Percentiles rank a stretch among this genome's conserved stretches.
phyloP scores from a whole-genome alignment of 169 alveolate species.

The Neospora caninum region DNA sequence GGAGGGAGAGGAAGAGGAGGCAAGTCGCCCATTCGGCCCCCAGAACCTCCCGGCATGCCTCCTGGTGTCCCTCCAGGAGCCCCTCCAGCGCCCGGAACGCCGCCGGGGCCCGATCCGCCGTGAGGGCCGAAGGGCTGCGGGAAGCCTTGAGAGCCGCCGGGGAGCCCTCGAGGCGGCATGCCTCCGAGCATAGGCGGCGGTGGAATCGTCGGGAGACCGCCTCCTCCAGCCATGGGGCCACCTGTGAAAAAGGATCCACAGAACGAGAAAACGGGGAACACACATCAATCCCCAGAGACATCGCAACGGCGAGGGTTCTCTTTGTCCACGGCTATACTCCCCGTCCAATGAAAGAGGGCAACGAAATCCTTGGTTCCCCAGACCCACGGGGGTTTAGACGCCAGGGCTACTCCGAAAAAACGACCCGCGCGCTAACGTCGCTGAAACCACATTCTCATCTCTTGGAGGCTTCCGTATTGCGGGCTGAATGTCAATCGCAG shows the following conservation, averaged over 20 bases:
- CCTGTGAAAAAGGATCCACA: not conserved
- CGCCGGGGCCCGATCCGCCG: not conserved
- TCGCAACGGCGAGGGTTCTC: too few relatives aligned
- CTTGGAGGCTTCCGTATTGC: too few relatives aligned
- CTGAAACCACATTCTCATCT: too few relatives aligned
- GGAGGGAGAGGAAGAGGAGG: slow-evolving; percentile 35
- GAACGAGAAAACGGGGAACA: not conserved
- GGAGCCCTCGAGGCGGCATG: not conserved
- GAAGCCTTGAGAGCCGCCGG: not conserved
- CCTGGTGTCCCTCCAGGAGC: not conserved
- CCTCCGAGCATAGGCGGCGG: slow-evolving; percentile 3
- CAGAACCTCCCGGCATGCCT: not conserved
- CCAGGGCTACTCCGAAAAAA: too few relatives aligned
- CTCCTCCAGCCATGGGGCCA: not conserved
- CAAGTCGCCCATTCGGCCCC: slow-evolving; percentile 17
- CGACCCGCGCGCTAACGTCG: too few relatives aligned
- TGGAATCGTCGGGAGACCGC: not conserved
- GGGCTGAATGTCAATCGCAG: too few relatives aligned
- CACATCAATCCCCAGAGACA: too few relatives aligned
- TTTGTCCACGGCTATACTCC: too few relatives aligned
- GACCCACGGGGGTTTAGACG: too few relatives aligned
- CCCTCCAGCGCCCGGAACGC: not conserved
- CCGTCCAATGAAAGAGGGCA: too few relatives aligned
- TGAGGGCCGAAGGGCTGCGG: not conserved
- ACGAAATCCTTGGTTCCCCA: too few relatives aligned